Base-by-base conservation (phyloP, 2,329 filamentous ascomycete species). In the Knoxdaviesia capensis region DNA sequence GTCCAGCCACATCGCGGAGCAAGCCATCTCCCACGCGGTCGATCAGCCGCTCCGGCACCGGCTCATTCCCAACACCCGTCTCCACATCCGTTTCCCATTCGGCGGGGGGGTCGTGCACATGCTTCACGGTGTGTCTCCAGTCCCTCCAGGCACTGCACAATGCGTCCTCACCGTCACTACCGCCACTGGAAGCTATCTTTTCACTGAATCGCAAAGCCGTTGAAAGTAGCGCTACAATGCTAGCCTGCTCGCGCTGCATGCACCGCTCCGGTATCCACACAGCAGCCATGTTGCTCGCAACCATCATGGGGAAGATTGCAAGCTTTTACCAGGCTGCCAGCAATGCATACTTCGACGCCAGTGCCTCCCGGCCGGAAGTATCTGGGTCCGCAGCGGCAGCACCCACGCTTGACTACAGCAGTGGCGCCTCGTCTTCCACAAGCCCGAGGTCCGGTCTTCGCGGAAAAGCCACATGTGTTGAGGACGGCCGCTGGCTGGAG, bases 251-350 rank as follows among this genome's bases (percentile, higher is more conserved):
- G 0, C 53, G 54, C 29, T 70, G 66, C 50, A 61, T 67, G 54
- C 59, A 54, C 43, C 55, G 56, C 8, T 59, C 59, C 1, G 62
- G 59, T 2, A 60, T 57, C 4, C 60, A 64, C 39, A 66, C 64
- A 1, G 56, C 60, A 0, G 59, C 60, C 5, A 68, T 68, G 65
- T 56, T 69, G 0, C 55, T 69, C n/a, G 63, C 61, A 0, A 68
- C 65, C 0, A 55, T 69, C 20, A 60, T 70, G 11, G 60, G 60
- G 40, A 64, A 67, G 49, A 61, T 66, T 39, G 61, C 63, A 1
- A 61, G 58, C 1, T 59, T 65, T 41, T 68, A 69, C 51, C 61
- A 59, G 44, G 56, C 55, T 11, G 62, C 60, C 2, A 59, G 56
- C 7, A 53, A 59, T 39, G 52, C 55, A 4, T 59, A 62, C 44